These are phyloP conservation scores for Withania somnifera DNA, from an alignment of 305 asterid genomes.

Conservation along the genomic window DNA sequence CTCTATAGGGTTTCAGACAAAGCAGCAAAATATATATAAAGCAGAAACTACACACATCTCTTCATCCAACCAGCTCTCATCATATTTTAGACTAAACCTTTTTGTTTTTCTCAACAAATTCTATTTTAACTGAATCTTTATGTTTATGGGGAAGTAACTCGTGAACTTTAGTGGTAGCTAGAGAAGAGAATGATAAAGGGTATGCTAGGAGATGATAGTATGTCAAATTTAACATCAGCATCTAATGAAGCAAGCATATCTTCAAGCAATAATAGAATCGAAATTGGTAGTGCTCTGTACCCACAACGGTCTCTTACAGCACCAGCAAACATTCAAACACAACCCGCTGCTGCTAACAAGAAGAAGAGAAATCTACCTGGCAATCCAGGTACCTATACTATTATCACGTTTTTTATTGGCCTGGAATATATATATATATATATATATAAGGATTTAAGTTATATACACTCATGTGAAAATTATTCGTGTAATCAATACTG, in stretches of 20 bases:
- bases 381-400: conserved; percentile 43
- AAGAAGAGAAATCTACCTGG: conserved; percentile 69
- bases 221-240: conserved; percentile 68
- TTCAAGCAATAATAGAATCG: conserved; percentile 33
- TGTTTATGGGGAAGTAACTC: not conserved
- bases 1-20: conserved; percentile 6
- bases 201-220: conserved; percentile 35
- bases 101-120: not conserved
- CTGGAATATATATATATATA: not conserved
- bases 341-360: conserved; percentile 26
- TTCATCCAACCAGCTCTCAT: conserved; percentile 23
- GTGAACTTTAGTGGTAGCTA: not conserved
- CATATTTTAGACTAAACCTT: conserved; percentile 9
- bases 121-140: too few species aligned
- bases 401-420: too few species aligned
- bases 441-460: not conserved
- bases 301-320: not conserved
- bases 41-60: conserved; percentile 5
- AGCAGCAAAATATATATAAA: conserved; percentile 6
- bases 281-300: conserved; percentile 16
- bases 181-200: conserved; percentile 29
- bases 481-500: not conserved
- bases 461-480: not conserved
- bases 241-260: conserved; percentile 61
- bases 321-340: conserved; percentile 10